Conservation (phyloP, 768 basidiomycete genomes). For the Leccinum uliginosum region DNA sequence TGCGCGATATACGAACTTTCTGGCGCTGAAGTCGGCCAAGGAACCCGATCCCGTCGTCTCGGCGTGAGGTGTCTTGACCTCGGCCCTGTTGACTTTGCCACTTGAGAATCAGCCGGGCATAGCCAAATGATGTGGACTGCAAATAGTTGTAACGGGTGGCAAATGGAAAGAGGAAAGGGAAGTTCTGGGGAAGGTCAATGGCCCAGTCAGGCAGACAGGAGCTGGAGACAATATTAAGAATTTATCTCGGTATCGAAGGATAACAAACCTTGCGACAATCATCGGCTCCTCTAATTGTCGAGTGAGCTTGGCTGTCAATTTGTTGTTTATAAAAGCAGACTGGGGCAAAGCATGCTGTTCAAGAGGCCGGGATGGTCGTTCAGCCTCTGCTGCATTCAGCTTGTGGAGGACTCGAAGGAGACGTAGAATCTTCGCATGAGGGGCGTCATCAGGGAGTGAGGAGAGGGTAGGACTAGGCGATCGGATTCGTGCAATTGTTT, state of each 20-base stretch:
- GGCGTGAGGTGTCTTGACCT: slow-evolving; percentile 70
- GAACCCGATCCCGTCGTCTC: slow-evolving; percentile 90
- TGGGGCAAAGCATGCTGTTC: slow-evolving; percentile 65
- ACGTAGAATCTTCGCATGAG: slow-evolving; percentile 87
- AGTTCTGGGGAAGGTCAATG: slow-evolving; percentile 89
- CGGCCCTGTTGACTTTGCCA: slow-evolving; percentile 89
- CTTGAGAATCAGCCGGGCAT: slow-evolving; percentile 90
- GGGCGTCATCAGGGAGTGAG: slow-evolving; percentile 78
- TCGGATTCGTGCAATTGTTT: slow-evolving; percentile 46
- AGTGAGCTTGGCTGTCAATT: slow-evolving; percentile 95
- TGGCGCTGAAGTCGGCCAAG: slow-evolving; percentile 90
- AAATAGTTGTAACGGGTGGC: slow-evolving; percentile 96
- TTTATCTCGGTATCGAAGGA: background rate
- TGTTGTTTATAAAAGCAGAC: slow-evolving; percentile 93
- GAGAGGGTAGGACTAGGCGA: slow-evolving; percentile 67
- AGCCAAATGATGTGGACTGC: slow-evolving; percentile 96
- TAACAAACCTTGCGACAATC: slow-evolving; percentile 89
- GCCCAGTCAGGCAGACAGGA: slow-evolving; percentile 98
- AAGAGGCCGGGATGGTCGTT: slow-evolving; percentile 45
- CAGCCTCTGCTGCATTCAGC: slow-evolving; percentile 70
- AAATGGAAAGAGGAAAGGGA: slow-evolving; percentile 99
- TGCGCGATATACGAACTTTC: slow-evolving; percentile 94
- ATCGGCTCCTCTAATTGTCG: slow-evolving; percentile 96
- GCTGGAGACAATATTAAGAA: slow-evolving; percentile 36
- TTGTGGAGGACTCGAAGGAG: slow-evolving; percentile 84